Evolutionary conservation across 495 filamentous ascomycete species (phyloP).

Genomic region (Trichoderma virens): DNA sequence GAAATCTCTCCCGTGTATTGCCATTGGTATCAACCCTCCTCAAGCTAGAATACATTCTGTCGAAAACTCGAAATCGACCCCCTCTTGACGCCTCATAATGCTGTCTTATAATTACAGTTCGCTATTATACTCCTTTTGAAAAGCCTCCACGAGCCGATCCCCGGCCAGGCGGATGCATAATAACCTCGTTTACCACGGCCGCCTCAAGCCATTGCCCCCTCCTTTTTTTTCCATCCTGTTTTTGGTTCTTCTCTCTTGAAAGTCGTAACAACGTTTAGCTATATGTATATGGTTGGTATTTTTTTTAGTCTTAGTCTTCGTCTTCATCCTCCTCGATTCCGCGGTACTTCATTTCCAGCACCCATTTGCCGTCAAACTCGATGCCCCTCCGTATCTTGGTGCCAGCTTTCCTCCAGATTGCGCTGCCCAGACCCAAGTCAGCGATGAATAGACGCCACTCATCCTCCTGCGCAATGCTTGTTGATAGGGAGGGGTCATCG

Average conservation of each 20-base stretch:
- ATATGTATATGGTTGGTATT: background rate
- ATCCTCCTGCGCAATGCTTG: slow-evolving; percentile 9
- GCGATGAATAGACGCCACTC: slow-evolving; percentile 72
- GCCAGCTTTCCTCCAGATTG: slow-evolving; percentile 81
- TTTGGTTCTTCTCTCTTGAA: background rate
- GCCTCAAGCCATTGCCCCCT: background rate
- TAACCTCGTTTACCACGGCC: background rate
- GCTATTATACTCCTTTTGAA: background rate
- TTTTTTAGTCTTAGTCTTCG: background rate
- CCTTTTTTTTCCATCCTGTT: background rate
- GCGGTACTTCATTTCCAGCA: slow-evolving; percentile 54
- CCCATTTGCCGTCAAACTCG: slow-evolving; percentile 80
- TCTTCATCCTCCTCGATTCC: slow-evolving; percentile 21
- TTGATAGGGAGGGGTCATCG: slow-evolving; percentile 27
- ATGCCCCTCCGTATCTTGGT: slow-evolving; percentile 70
- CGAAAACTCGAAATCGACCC: background rate
- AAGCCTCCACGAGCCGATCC: background rate
- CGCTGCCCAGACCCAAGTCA: slow-evolving; percentile 75
- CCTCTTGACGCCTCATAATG: slow-evolving; percentile 4
- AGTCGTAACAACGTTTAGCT: background rate
- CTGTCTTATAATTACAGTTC: background rate
- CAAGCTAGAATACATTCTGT: background rate
- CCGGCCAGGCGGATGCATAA: background rate
- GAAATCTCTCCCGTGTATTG: too few species aligned
- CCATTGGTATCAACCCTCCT: background rate